Percentiles rank a stretch among this genome's conserved stretches.
Evolutionary conservation across 176 grass and related monocot genomes (phyloP).

Genomic region (Carex parvula): DNA sequence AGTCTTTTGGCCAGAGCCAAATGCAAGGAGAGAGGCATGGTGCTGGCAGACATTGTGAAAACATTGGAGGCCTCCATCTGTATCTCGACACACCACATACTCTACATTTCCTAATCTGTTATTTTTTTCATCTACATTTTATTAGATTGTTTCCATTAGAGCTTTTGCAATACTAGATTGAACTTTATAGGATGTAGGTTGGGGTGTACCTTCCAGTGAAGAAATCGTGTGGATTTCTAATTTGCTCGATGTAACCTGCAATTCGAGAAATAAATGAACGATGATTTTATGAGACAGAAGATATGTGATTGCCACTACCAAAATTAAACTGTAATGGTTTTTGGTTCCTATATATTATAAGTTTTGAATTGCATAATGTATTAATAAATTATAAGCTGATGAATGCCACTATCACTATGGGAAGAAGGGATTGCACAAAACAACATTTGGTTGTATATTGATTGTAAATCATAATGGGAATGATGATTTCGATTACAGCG

Average conservation of each 20-base stretch:
- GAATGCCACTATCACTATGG: background rate
- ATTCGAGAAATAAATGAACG: background rate
- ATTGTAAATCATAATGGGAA: background rate
- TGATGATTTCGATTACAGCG: background rate
- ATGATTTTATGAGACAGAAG: background rate
- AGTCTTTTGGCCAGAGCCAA: constrained; percentile 73
- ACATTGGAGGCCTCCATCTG: constrained; percentile 54
- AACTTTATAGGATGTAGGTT: background rate
- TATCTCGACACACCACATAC: constrained; percentile 67
- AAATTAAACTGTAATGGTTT: background rate
- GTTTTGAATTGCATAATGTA: background rate
- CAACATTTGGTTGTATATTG: background rate
- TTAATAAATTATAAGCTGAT: background rate
- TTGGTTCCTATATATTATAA: background rate
- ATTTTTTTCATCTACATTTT: constrained; percentile 21
- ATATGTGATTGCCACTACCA: background rate
- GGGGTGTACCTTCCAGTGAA: constrained; percentile 73
- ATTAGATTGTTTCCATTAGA: constrained; percentile 40
- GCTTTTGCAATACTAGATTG: constrained; percentile 17
- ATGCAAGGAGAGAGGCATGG: constrained; percentile 80
- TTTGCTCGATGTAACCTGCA: constrained; percentile 71
- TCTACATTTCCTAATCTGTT: constrained; percentile 79
- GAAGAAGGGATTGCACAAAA: background rate
- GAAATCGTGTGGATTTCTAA: constrained; percentile 69
- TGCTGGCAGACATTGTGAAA: constrained; percentile 96